A percentile compares a stretch with the other conserved stretches of the same genome.
Conservation (phyloP, 768 basidiomycete genomes). For the Collybia nuda region DNA sequence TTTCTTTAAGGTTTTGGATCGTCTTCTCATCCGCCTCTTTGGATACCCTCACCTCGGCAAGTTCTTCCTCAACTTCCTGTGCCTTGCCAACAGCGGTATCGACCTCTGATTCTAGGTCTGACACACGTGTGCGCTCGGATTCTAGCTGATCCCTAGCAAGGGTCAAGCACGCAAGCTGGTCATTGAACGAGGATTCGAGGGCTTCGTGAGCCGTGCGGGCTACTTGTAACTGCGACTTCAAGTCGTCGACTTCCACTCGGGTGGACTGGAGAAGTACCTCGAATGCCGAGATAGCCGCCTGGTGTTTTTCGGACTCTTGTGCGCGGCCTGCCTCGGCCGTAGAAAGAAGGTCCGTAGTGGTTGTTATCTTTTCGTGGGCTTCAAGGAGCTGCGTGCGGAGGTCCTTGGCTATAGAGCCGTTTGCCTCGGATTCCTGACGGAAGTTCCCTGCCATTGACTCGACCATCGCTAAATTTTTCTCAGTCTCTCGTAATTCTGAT, state of each 20-base stretch:
- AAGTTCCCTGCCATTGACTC: slow-evolving; percentile 11
- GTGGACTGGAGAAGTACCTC: slow-evolving; percentile 3
- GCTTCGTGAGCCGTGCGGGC: slow-evolving; percentile 4
- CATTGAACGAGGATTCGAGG: slow-evolving; percentile 10
- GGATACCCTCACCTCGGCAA: slow-evolving; percentile 24
- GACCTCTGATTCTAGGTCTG: slow-evolving; percentile 19
- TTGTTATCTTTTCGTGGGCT: slow-evolving; percentile 3
- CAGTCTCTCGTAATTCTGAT: slow-evolving; percentile 11
- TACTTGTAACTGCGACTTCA: background rate
- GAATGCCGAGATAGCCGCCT: slow-evolving; percentile 8
- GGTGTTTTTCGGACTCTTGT: slow-evolving; percentile 11
- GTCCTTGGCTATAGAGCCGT: slow-evolving; percentile 4
- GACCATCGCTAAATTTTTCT: slow-evolving; percentile 6
- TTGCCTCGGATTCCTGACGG: slow-evolving; percentile 3
- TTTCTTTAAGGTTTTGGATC: slow-evolving; percentile 30
- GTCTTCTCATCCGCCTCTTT: slow-evolving; percentile 34
- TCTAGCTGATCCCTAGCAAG: slow-evolving; percentile 12
- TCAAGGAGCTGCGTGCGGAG: slow-evolving; percentile 10
- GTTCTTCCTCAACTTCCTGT: slow-evolving; percentile 30
- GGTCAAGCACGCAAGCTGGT: slow-evolving; percentile 11
- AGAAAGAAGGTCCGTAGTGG: slow-evolving; percentile 12
- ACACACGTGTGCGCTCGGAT: slow-evolving; percentile 13
- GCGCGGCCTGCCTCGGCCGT: slow-evolving; percentile 7
- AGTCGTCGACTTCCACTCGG: background rate
- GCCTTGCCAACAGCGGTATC: slow-evolving; percentile 12